Evolutionary conservation across 495 filamentous ascomycete species (phyloP).

Genomic region (Clavariopsis aquatica): DNA sequence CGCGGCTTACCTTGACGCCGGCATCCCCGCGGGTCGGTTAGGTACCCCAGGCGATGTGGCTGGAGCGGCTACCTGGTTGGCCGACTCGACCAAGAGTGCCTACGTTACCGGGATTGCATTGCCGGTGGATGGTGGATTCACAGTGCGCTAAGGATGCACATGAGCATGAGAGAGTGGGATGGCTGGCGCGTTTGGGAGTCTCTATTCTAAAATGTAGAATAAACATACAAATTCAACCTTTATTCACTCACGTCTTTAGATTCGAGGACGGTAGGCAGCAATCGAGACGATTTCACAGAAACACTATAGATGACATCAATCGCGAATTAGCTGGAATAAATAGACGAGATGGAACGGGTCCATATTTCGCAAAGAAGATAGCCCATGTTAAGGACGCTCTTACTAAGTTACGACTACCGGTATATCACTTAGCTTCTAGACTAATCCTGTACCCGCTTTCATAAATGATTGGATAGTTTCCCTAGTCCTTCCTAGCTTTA

Average conservation of each 20-base stretch:
- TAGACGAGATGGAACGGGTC: conserved; percentile 6
- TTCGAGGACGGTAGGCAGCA: conserved; percentile 1
- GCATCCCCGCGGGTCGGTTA: background rate
- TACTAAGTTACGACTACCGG: no score
- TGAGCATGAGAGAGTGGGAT: background rate
- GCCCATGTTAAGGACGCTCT: conserved; percentile 10
- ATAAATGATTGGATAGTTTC: conserved; percentile 7
- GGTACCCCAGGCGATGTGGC: background rate
- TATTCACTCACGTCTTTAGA: conserved; percentile 1
- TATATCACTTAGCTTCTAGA: conserved; percentile 8
- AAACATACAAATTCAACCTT: conserved; percentile 4
- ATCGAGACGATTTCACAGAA: background rate
- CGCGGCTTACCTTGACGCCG: background rate
- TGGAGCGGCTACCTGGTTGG: conserved; percentile 1
- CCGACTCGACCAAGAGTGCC: background rate
- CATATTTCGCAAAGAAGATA: conserved; percentile 8
- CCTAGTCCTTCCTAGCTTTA: conserved; percentile 4
- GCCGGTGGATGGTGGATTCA: background rate
- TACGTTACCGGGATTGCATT: background rate
- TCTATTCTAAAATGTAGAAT: background rate
- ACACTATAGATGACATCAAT: background rate
- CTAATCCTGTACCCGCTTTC: conserved; percentile 9
- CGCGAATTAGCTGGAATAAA: background rate
- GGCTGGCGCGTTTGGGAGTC: background rate
- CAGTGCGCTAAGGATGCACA: conserved; percentile 1